Evolutionary conservation across 1,284 basidiomycete species (phyloP), one percentile per base, ranked within the genome.

Genomic region (Golubevia pallescens): DNA sequence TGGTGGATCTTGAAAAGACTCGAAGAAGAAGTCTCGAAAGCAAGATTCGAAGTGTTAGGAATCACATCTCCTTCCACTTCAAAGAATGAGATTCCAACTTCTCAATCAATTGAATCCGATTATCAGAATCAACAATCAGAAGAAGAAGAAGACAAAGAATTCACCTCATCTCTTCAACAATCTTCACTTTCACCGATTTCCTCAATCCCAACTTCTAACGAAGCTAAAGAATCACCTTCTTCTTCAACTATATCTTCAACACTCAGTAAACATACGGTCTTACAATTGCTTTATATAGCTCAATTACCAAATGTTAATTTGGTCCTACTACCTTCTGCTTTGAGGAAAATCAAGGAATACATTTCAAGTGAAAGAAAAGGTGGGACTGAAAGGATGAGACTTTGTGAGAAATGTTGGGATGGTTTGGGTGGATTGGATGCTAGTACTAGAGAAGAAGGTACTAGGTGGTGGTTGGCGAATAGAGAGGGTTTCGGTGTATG

Each of bases 381-480:
- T 14, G 21, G 66, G 55, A 58, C 28, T 13, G 10, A 24, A 53
- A 61, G 32, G 54, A 62, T n/a, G 51, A 28, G 23, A 55, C 58
- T 74, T 65, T 83, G 71, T 60, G 71, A 77, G 59, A 70, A 73
- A 55, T 71, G 74, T 10, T 81, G 77, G 51, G 74, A 76, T 8
- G 69, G 75, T 1, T 65, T 84, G 19, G 66, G 70, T 42, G 77
- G 69, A 8, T 69, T 84, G 38, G 80, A 84, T 55, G 78, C 78
- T 0, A 74, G 77, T 34, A 80, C 78, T 19, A 62, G 77, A 5
- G 77, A 80, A 32, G 81, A 83, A 59, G 81, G 79, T 8, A 57
- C 83, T 53, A 60, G 72, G 19, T 84, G 81, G 81, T 84, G 81
- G 81, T 62, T 81, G n/a, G 73, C 77, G 51, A 62, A 78, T 16